Conservation (phyloP, 345 rosid species). For the Viola odorata region DNA sequence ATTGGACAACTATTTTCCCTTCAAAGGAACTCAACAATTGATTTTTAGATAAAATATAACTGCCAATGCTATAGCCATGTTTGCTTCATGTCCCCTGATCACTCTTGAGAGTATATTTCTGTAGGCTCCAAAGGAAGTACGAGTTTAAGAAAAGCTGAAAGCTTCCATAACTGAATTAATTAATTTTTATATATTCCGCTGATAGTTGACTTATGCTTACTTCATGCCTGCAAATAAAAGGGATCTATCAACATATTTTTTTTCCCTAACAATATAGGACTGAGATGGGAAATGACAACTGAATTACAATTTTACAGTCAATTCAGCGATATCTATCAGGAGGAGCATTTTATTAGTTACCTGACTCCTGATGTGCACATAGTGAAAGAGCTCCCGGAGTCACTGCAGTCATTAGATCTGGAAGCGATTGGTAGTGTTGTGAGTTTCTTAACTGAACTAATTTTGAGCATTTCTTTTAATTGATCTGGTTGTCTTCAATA, state of each 20-base stretch:
- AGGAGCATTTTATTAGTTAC: slow-evolving; percentile 74
- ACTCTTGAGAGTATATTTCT: too few relatives aligned
- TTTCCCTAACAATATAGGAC: neutral
- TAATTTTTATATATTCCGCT: too few relatives aligned
- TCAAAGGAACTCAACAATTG: neutral
- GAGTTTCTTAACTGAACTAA: slow-evolving; percentile 32
- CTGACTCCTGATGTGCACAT: slow-evolving; percentile 76
- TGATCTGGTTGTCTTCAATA: neutral
- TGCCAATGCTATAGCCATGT: neutral
- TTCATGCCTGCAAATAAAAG: neutral
- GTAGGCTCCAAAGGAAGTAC: too few relatives aligned
- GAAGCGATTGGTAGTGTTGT: slow-evolving; percentile 88
- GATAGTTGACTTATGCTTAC: neutral
- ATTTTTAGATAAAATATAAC: neutral
- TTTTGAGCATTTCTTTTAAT: neutral
- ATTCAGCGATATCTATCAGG: slow-evolving; percentile 87
- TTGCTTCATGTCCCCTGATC: too few relatives aligned
- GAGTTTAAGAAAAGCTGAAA: too few relatives aligned
- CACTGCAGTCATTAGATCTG: slow-evolving; percentile 73
- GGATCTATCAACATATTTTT: neutral
- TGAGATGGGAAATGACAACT: slow-evolving; percentile 19
- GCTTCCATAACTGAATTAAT: too few relatives aligned
- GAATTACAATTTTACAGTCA: slow-evolving; percentile 44
- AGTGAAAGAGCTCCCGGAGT: slow-evolving; percentile 74
- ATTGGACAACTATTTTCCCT: neutral